A percentile compares a stretch with the other conserved stretches of the same genome.
phyloP scores from a whole-genome alignment of 176 grass and related monocot genomes.

The Elaeis guineensis region DNA sequence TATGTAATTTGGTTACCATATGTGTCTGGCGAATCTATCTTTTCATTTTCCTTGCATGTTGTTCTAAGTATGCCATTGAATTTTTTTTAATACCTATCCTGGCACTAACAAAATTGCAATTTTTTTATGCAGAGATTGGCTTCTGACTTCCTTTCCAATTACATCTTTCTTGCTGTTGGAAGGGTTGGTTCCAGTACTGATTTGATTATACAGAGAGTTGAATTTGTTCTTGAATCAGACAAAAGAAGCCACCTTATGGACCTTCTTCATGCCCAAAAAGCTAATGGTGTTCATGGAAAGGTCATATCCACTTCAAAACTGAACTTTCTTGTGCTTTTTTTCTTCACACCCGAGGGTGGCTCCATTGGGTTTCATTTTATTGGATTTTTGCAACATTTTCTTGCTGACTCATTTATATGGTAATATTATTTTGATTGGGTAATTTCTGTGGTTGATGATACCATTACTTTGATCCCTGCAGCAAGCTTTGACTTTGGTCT shows the following conservation, averaged over 20 bases:
- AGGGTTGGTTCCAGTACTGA: conserved; percentile 98
- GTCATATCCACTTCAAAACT: conserved; percentile 17
- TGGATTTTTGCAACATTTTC: neutral
- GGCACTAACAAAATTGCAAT: neutral
- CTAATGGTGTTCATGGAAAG: conserved; percentile 77
- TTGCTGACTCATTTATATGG: neutral
- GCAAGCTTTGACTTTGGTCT: conserved; percentile 80
- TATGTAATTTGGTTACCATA: no score
- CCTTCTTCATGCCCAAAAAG: conserved; percentile 81
- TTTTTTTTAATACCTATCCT: neutral
- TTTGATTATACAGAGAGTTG: conserved; percentile 87
- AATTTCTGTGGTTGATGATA: neutral
- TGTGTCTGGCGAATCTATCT: no score
- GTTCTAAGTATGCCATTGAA: no score
- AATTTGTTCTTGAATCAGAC: conserved; percentile 83
- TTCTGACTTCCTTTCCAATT: conserved; percentile 73
- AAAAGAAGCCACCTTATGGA: conserved; percentile 97
- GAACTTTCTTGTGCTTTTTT: no score
- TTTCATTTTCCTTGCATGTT: no score
- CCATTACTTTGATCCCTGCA: conserved; percentile 29
- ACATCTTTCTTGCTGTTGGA: conserved; percentile 96
- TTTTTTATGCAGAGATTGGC: conserved; percentile 52
- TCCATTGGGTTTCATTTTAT: no score
- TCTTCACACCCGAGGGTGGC: no score
- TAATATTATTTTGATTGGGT: neutral